Conservation (phyloP, 176 grass and related monocot species). For the Oryza rufipogon region DNA sequence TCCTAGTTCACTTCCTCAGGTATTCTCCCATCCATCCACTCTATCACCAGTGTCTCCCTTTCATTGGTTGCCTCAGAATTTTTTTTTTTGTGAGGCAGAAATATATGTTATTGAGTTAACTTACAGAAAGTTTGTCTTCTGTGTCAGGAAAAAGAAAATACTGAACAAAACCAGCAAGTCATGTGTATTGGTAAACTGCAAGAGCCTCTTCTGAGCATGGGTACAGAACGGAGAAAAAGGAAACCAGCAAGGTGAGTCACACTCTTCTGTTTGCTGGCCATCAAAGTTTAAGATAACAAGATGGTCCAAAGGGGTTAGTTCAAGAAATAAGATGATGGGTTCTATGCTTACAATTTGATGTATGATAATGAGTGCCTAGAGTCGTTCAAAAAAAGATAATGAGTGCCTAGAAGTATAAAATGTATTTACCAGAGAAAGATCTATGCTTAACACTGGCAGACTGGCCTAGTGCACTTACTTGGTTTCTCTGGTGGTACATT, state of each 20-base stretch:
- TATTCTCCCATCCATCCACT: constrained; percentile 37
- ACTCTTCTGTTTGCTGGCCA: constrained; percentile 13
- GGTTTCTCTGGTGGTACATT: background rate
- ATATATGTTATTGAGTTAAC: background rate
- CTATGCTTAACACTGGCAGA: background rate
- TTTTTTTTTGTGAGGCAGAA: background rate
- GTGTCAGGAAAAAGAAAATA: constrained; percentile 42
- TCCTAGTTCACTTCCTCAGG: constrained; percentile 38
- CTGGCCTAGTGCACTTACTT: background rate
- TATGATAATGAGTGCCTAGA: background rate
- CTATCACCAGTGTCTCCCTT: constrained; percentile 6
- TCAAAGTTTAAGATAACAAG: constrained; percentile 34
- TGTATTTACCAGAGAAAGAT: constrained; percentile 11
- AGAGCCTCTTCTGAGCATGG: constrained; percentile 33
- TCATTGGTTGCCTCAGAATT: constrained; percentile 5
- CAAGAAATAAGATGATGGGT: constrained; percentile 8
- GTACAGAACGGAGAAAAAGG: constrained; percentile 51
- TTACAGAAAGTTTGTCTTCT: background rate
- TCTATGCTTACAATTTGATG: background rate
- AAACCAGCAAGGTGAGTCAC: constrained; percentile 47
- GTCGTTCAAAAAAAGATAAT: background rate
- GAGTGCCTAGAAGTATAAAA: background rate
- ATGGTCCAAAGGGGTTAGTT: constrained; percentile 31
- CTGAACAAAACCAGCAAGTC: background rate
- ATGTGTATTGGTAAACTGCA: constrained; percentile 29